Base-by-base conservation (phyloP, 139 green algal genomes). In the Coccomyxa sp. region DNA sequence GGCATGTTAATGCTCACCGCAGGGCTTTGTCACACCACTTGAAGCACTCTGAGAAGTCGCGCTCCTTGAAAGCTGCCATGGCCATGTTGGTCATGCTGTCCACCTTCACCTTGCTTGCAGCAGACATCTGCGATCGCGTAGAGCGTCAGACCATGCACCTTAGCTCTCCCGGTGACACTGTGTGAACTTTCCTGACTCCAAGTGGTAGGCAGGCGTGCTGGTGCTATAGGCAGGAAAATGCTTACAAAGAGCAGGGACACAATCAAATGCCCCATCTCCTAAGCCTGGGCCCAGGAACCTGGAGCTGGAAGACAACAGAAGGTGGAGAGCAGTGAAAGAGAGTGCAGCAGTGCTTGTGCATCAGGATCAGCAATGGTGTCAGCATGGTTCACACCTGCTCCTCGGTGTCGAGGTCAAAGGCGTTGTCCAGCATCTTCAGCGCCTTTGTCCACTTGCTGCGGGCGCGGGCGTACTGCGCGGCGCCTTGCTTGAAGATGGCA, bases 51-150 rank as follows among this genome's bases (percentile, higher is more conserved):
- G 80, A 64, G 55, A 85, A 87, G 40, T 92, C 81, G 34, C 73
- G 73, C 76, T 86, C 44, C 35, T 70, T 73, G 27, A 90, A 76
- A 27, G 37, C 72, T 4, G 39, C 80, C 31, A 90, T 78, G 9
- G 88, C 91, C 68, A 95, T 39, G 78, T 95, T 95, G 31, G 79
- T 55, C 80, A 81, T 88, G 82, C 82, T 90, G 39, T 50, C 40
- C 3, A 39, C 68, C 55, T 84, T 81, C 0, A 70, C 69, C 38
- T 58, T 73, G 54, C 68, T 74, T 50, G 50, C 50, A 6, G 55
- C 69, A 9, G 58, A 37, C 33, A 39, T 37, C 80, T 84, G 75
- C 34, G 72, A 24, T 33, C 1, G 24, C 58, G 41, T 44, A 40
- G 35, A 33, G 44, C n/a, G 9, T 38, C 9, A 36, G 73, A 22